Percentiles rank a stretch among this genome's conserved stretches.
Evolutionary conservation across 2,329 filamentous ascomycete species (phyloP).

Genomic region (Diaporthe sp.): DNA sequence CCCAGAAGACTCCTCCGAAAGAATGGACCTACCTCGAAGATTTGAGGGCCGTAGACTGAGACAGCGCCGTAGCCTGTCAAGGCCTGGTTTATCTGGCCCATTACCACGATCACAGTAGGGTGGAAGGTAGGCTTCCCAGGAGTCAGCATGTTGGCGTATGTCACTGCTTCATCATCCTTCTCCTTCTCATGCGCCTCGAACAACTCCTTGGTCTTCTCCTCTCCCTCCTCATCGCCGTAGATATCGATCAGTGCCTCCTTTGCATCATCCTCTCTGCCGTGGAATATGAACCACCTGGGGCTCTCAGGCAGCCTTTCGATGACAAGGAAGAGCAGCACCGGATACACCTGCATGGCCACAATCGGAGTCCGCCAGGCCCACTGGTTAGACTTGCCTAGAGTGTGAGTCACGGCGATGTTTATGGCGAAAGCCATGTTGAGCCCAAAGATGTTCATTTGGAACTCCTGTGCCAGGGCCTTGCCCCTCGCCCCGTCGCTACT

Average conservation of each 20-base stretch:
- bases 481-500: constrained; percentile 69
- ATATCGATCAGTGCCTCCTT: constrained; percentile 62
- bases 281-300: constrained; percentile 69
- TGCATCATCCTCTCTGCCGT: constrained; percentile 65
- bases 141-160: constrained; percentile 71
- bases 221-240: constrained; percentile 59
- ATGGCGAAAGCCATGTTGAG: constrained; percentile 72
- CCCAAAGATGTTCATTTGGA: constrained; percentile 75
- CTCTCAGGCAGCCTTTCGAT: constrained; percentile 69
- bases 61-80: constrained; percentile 72
- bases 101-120: constrained; percentile 71
- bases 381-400: constrained; percentile 67
- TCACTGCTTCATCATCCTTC: constrained; percentile 56
- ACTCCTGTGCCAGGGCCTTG: constrained; percentile 72
- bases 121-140: constrained; percentile 70
- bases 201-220: constrained; percentile 57
- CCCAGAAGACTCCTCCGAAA: background rate
- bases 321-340: constrained; percentile 65
- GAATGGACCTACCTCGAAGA: constrained; percentile 58
- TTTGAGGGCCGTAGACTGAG: constrained; percentile 74
- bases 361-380: constrained; percentile 76
- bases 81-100: constrained; percentile 74
- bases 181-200: constrained; percentile 65
- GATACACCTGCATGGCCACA: constrained; percentile 72
- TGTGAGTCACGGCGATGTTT: constrained; percentile 67